Conservation (phyloP, 164 flowering plant genomes). For the Litsea cubeba region DNA sequence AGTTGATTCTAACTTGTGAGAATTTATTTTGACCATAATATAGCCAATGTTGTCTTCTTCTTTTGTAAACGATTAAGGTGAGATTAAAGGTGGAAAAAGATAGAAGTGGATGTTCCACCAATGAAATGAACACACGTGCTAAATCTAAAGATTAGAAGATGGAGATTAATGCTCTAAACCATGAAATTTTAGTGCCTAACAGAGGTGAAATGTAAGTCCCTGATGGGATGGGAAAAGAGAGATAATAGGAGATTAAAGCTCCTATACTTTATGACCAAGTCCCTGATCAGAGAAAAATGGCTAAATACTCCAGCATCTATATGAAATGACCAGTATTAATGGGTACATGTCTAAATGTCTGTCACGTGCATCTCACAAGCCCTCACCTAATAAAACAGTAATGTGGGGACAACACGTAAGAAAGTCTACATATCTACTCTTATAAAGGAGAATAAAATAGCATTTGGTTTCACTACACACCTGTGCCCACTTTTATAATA, state of each 20-base stretch:
- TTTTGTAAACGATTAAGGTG: neutral
- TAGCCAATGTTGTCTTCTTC: neutral
- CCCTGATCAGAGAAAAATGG: too few species aligned
- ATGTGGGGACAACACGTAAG: too few species aligned
- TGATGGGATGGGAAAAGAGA: neutral
- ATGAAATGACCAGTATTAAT: too few species aligned
- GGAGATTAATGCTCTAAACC: conserved; percentile 3
- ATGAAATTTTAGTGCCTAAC: neutral
- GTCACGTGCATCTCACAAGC: too few species aligned
- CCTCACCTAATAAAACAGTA: too few species aligned
- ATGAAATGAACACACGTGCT: neutral
- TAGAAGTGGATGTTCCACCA: neutral
- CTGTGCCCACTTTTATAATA: too few species aligned
- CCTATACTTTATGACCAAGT: too few species aligned
- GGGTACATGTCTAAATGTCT: too few species aligned
- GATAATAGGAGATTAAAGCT: neutral
- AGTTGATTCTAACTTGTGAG: neutral
- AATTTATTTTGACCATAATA: neutral
- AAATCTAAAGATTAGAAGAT: neutral
- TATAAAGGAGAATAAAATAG: too few species aligned
- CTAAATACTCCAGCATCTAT: too few species aligned
- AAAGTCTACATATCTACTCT: too few species aligned
- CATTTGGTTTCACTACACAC: too few species aligned
- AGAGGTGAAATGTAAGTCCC: neutral
- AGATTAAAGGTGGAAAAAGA: neutral